These are phyloP conservation scores for Tetrahymena elliotti DNA, from an alignment of 73 alveolate genomes.

Conservation along the genomic window DNA sequence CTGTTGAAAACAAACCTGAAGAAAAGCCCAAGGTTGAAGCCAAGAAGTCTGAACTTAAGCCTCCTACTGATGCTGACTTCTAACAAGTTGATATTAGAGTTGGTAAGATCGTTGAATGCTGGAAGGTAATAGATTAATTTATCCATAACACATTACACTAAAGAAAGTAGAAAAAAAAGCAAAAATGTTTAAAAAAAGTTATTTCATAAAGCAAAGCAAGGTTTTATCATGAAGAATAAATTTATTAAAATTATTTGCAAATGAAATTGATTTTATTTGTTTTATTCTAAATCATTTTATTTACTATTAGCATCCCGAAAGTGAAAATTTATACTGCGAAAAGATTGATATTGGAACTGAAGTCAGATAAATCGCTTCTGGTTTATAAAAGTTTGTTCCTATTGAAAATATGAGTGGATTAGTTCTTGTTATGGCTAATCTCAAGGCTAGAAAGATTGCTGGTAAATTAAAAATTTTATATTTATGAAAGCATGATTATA, in stretches of 20 bases:
- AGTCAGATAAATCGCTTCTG: conserved; percentile 91
- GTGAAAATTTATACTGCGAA: conserved; percentile 87
- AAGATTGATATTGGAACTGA: conserved; percentile 90
- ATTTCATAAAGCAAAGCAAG: neutral
- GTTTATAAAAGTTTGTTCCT: conserved; percentile 76
- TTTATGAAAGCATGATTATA: neutral
- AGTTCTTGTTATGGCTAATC: conserved; percentile 83
- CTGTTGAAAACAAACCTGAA: neutral
- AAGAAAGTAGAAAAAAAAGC: neutral
- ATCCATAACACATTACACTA: neutral
- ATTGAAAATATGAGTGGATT: conserved; percentile 81
- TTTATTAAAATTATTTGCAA: neutral
- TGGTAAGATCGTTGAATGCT: neutral
- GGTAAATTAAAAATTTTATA: neutral
- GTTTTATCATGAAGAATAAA: neutral
- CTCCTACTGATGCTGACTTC: neutral
- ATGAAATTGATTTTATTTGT: neutral
- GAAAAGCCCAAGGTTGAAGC: neutral
- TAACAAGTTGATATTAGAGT: neutral
- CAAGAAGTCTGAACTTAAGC: neutral
- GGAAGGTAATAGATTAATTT: neutral
- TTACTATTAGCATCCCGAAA: conserved; percentile 50
- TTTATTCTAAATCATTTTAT: neutral
- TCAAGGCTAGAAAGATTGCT: conserved; percentile 86
- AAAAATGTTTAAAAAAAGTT: neutral